Evolutionary conservation across 371 early-diverging fungal species (phyloP), one percentile per base, ranked within the genome.

Genomic region (Caulochytrium protostelioides): DNA sequence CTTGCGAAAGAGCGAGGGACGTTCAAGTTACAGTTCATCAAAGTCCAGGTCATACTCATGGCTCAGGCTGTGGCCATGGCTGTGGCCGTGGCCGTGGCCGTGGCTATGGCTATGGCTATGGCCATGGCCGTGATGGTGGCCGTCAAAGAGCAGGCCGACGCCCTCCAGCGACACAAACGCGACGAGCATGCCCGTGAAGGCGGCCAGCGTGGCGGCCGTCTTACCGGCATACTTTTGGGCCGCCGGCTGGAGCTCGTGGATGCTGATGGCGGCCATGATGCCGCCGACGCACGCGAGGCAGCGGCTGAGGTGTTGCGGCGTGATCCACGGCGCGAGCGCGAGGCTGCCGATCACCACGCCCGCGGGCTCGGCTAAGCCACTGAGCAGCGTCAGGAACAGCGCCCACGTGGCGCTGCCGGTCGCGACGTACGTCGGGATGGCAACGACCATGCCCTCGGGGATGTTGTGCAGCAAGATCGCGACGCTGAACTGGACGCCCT

Each of bases 191-290:
- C 65, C 65, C 3, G 25, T 36, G 37, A 59, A 56, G 31, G 56
- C 38, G n/a, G 56, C 35, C 4, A 47, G 20, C 1, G 50, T 44
- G 6, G 65, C 54, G n/a, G 32, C 22, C 3, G 18, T 42, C 30
- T 51, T 57, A 19, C 65, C 65, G 2, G 59, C 45, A 34, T 49
- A 60, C 34, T 44, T 30, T 14, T 59, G 40, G 13, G 65, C 59
- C 28, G 54, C 57, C 8, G 65, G 65, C 24, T 45, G 49, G 26
- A 66, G 43, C 40, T 63, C 67, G 42, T 60, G 55, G 1, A 59
- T 42, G 3, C 62, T 62, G 38, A 66, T 63, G 41, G 54, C 58
- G 12, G 48, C 43, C 67, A 66, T 66, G 32, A 66, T 55, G 15
- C 67, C 67, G 4, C 53, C 60, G 10, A 62, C 62, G 4, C 45